Base-by-base conservation (phyloP, 345 rosid species). In the Boechera divaricarpa region DNA sequence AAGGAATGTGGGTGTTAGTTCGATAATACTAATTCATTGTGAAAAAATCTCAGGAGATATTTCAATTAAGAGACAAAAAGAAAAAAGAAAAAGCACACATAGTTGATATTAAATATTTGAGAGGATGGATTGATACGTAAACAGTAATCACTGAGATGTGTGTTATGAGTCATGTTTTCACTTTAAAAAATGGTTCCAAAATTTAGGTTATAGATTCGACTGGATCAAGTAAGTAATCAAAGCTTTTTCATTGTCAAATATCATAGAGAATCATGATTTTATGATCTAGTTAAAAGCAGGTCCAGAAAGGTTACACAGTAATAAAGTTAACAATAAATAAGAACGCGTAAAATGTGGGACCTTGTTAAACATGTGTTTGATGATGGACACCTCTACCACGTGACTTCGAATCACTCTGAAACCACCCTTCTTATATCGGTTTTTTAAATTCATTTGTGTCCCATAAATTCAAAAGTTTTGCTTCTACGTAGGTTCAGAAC, bases 301-400 rank as follows among this genome's bases (percentile, higher is more conserved):
- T 18, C 21, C 39, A 53, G 0, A 39, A 55, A 41, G 12, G 18
- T 28, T 21, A 21, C 24, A 21, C 24, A 21, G 29, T 60, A 36
- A 2, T 8, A n/a, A 35, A 61, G 41, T n/a, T 4, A 41, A n/a
- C 21, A 36, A 7, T 56, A 51, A 72, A 61, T 13, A 62, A 31
- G 45, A 66, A 67, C 73, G 67, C 67, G 79, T 75, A 10, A 47
- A 21, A 11, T 38, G 44, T 58, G 67, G 79, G 73, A 58, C 73
- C 72, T 2, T 28, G 29, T 28, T 10, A 15, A 33, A 54, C 39
- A 56, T 74, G 49, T 47, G 67, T 66, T 64, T 56, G 51, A 66
- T 74, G 41, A 21, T 21, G 24, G 24, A 57, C 71, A 64, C 57
- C 18, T 74, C 3, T 44, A 55, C 77, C 71, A 74, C 64, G 64